Evolutionary conservation across 306 rosid species (phyloP), one percentile per base, ranked within the genome.

Genomic region (Medicago truncatula): DNA sequence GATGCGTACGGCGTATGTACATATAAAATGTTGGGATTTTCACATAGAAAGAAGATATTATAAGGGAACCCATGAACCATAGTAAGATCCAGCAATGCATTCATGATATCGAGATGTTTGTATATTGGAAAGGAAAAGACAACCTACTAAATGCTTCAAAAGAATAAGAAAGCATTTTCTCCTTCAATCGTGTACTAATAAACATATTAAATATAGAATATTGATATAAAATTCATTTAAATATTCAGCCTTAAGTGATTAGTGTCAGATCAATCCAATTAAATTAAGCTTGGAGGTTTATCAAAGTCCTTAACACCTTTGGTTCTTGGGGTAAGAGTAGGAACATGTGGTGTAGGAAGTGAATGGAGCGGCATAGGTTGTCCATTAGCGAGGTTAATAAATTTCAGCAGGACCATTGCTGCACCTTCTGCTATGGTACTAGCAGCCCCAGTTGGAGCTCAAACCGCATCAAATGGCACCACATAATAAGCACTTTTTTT

Each of bases 11-110:
- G 25, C 25, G 60, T 54, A 54, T 18, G 60, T 54, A 10, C 28
- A 54, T 17, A 43, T 6, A 46, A 68, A 23, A 21, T 23, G 43
- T 47, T 47, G 59, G 59, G 59, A 46, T 68, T 46, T 47, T 46
- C 5, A 68, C 59, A 47, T 68, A 14, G 58, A 67, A 46, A 67
- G 7, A 67, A 25, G 17, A 14, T 12, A 67, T 44, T 23, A 15
- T 67, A 39, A 31, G 72, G 34, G 12, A 54, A 54, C 28, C 40
- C 72, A 67, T 39, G 57, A 67, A 17, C 2, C 40, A 44, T 20
- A 44, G 38, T 20, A 20, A 43, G 72, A 43, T 67, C 70, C 56
- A 67, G 54, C 72, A 43, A 41, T 67, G 71, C 53, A 66, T 43
- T 67, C 56, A 67, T 5, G 3, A 67, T 43, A 66, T 67, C 72